Base-by-base conservation (phyloP, 495 filamentous ascomycete genomes). In the Trichoderma gamsii region DNA sequence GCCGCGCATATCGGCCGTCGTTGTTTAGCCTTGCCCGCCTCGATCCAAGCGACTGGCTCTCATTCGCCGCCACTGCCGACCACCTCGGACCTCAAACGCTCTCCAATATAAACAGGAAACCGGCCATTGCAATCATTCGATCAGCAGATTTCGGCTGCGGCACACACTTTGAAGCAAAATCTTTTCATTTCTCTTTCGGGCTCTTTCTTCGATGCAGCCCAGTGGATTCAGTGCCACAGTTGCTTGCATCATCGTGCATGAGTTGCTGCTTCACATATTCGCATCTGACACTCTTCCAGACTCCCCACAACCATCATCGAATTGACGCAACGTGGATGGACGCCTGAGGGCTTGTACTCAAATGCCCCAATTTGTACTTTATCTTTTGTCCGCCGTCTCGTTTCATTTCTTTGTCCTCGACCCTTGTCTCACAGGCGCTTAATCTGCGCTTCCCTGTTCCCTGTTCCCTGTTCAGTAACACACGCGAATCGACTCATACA, bases 21-120 rank as follows among this genome's bases (percentile, higher is more conserved):
- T 21, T 32, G 25, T 61, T 32, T 11, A 61, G 23, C 23, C 23
- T 29, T n/a, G 44, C 4, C 6, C 44, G n/a, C 1, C 4, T 49
- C 44, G n/a, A 15, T 49, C 44, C 56, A 27, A 61, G 23, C 25
- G 56, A 61, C 56, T 61, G 56, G 56, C 56, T 61, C 23, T 61
- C 56, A 61, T 61, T 61, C 56, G 23, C 23, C 23, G 23, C 23
- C 51, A 15, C 23, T 52, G 21, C 27, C 27, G 23, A 29, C 56
- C n/a, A 15, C 25, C 23, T 7, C 32, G 1, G 13, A 61, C n/a
- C 16, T 61, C 15, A 21, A 21, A 21, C 18, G 4, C 51, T 11
- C 5, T 56, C 23, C 11, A 4, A 23, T 56, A 11, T 56, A 38
- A 38, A 38, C 35, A 38, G 7, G 35, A 38, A 38, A 9, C 35